Base-by-base conservation (phyloP, 2,329 filamentous ascomycete genomes). In the Pseudovirgaria hyperparasitica region DNA sequence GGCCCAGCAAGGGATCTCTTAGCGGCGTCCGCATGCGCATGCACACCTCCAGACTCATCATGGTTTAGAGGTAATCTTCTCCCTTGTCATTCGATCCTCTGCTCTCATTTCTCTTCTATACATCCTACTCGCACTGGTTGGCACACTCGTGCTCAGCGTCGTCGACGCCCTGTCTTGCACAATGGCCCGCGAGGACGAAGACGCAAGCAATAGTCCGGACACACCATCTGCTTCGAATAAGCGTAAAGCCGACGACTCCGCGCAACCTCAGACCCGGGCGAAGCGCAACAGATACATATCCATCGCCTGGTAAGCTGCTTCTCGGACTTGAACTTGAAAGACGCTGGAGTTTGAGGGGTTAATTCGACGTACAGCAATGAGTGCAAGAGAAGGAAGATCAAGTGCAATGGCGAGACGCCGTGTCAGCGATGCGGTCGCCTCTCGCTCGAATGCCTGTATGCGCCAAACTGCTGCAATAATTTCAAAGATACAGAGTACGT, bases 401-500 rank as follows among this genome's bases (percentile, higher is more conserved):
- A 75, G 37, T 75, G 72, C 54, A 76, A 76, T 52, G 72, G 72
- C 22, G 65, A 76, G 46, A 65, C 63, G 9, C 72, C 72, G 9
- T 77, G 72, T 42, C 69, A 74, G 42, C 61, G 72, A 37, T 77
- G 72, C 48, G 72, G 71, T 15, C 74, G 75, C 48, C 57, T 76
- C 29, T 65, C 61, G 31, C 59, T 76, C 32, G 70, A 75, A 45
- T 77, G 69, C 45, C 54, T 71, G 32, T 77, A 77, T 56, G 68
- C 71, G 33, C 70, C 72, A 5, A 77, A 76, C 43, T 76, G 72
- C 57, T 76, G 72, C 50, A 86, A 72, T 60, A 84, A 72, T 52
- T 85, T 93, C 65, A 90, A 87, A 53, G 86, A 94, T 44, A 85
- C 84, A 24, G 82, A 92, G 62, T 68, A 51, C 33, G 62, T 47